phyloP scores from a whole-genome alignment of 257 asterid genomes.

The Schizonepeta tenuifolia region DNA sequence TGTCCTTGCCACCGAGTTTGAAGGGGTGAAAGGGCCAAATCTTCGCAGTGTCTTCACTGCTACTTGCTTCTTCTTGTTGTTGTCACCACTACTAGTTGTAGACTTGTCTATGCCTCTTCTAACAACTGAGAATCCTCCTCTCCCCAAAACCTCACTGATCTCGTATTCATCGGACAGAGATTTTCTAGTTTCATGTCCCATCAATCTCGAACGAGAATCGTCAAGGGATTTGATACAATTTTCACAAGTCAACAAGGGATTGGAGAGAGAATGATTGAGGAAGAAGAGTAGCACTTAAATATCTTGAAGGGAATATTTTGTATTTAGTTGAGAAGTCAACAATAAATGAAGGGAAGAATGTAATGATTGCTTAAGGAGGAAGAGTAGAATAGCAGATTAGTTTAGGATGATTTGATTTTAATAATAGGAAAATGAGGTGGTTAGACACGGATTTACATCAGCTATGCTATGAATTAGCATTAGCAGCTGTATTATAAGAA shows the following conservation, averaged over 20 bases:
- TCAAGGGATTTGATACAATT: too few species aligned
- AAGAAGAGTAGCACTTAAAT: not conserved
- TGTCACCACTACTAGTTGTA: conserved; percentile 9
- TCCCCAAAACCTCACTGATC: conserved; percentile 65
- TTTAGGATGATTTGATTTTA: conserved; percentile 35
- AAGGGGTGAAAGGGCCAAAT: conserved; percentile 41
- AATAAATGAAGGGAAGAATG: conserved; percentile 13
- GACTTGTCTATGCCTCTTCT: conserved; percentile 55
- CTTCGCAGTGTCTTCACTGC: conserved; percentile 77
- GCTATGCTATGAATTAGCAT: conserved; percentile 24
- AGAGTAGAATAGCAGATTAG: conserved; percentile 2
- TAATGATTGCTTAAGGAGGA: conserved; percentile 39
- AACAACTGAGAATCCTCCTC: conserved; percentile 90
- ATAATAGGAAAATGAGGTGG: conserved; percentile 38
- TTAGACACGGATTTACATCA: conserved; percentile 37
- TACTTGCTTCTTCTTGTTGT: conserved; percentile 42
- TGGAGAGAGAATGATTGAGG: not conserved
- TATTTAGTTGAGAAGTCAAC: conserved; percentile 38
- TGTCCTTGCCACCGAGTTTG: conserved; percentile 22
- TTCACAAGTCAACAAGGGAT: not conserved
- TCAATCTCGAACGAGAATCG: not conserved
- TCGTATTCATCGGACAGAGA: conserved; percentile 66
- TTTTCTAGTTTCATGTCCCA: conserved; percentile 55
- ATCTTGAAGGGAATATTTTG: too few species aligned
- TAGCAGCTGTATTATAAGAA: not conserved